Base-by-base conservation (phyloP, 2,329 filamentous ascomycete genomes). In the Immersiporthe knoxdaviesiana region DNA sequence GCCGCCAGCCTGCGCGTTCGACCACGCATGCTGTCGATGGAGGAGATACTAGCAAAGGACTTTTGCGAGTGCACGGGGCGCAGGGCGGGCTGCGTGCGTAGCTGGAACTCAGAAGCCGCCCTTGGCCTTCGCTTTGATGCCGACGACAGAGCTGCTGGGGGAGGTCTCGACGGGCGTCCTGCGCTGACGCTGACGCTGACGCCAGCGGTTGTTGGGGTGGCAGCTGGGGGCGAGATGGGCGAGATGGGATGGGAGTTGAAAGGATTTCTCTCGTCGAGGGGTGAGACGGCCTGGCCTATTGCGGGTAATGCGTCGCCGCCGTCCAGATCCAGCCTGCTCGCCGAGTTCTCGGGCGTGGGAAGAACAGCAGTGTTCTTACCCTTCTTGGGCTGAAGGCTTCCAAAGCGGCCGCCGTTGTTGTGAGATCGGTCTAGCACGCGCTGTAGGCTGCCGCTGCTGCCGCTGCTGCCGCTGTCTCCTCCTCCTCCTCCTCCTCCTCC, bases 401-500 rank as follows among this genome's bases (percentile, higher is more conserved):
- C 41, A 16, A 32, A 35, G 8, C 32, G 56, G 32, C 37, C 32
- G 8, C 8, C 21, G 8, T 37, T 59, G 32, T 37, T 59, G 21
- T 37, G 41, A 12, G 61, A 27, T 24, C 61, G 61, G n/a, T 63
- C 65, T 12, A 56, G 30, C n/a, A 44, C 3, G 37, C 69, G 30
- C 61, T 71, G 69, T 75, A 74, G 18, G 74, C 72, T 18, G 71
- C 70, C 1, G 21, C 21, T 47, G 7, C 44, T 47, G 21, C n/a
- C 44, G 74, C 72, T 18, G 71, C 70, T 1, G 21, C 21, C n/a
- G 7, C 44, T 47, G 21, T 47, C 44, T n/a, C 18, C 44, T n/a
- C 44, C n/a, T n/a, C n/a, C n/a, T n/a, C n/a, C n/a, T n/a, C n/a
- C n/a, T n/a, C n/a, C n/a, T n/a, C n/a, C n/a, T n/a, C n/a, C n/a